Conservation (phyloP, 345 rosid genomes). For the Melastoma malabathricum region DNA sequence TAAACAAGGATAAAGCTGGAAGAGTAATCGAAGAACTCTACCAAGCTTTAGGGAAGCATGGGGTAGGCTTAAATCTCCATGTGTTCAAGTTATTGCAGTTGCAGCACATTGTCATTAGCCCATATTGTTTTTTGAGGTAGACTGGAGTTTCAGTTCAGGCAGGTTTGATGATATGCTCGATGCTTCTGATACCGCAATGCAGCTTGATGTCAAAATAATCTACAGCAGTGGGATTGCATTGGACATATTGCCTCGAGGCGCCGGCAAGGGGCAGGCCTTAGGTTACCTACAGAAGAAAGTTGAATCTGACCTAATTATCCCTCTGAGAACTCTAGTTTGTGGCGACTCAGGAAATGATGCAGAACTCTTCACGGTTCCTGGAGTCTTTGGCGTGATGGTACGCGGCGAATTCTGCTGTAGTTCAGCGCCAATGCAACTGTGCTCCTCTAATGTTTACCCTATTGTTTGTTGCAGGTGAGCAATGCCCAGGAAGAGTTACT, state of each 20-base stretch:
- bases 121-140: not conserved
- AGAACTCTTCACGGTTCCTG: conserved; percentile 52
- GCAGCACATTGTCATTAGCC: not conserved
- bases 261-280: conserved; percentile 87
- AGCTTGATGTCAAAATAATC: conserved; percentile 72
- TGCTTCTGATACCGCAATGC: not conserved
- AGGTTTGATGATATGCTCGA: not conserved
- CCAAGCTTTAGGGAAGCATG: conserved; percentile 36
- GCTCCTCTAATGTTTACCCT: not conserved
- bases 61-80: conserved; percentile 31
- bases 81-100: not conserved
- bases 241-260: conserved; percentile 66
- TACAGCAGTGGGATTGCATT: conserved; percentile 65
- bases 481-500: conserved; percentile 75
- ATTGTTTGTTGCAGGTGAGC: conserved; percentile 39
- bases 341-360: conserved; percentile 97
- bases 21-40: conserved; percentile 41
- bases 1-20: conserved; percentile 38
- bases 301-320: conserved; percentile 28
- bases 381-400: conserved; percentile 80
- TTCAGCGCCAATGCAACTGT: not conserved
- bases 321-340: conserved; percentile 63
- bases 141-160: not conserved
- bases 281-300: conserved; percentile 53
- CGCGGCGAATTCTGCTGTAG: conserved; percentile 12